These are phyloP conservation scores for Pochonia chlamydosporia DNA, from an alignment of 2,329 filamentous ascomycete species.

Conservation along the genomic window DNA sequence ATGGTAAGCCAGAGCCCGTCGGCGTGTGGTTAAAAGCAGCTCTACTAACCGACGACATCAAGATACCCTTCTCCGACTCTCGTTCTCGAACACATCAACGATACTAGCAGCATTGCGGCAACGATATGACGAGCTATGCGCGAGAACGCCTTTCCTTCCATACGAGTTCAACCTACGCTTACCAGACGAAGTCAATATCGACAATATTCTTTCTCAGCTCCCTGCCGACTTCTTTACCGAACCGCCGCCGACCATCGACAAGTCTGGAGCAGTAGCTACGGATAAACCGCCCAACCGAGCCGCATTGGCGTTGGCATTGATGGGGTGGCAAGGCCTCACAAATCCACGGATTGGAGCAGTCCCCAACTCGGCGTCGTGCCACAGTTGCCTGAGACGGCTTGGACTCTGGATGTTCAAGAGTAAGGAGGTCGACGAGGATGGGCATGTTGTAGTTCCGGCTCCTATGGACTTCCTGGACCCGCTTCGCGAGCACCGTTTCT, in stretches of 20 bases:
- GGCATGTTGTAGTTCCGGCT: slow-evolving; percentile 49
- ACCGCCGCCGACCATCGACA: slow-evolving; percentile 25
- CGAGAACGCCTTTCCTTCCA: slow-evolving; percentile 49
- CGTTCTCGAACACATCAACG: slow-evolving; percentile 54
- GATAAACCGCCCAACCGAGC: slow-evolving; percentile 44
- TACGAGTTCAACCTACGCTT: slow-evolving; percentile 58
- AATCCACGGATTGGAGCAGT: slow-evolving; percentile 51
- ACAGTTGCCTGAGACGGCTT: slow-evolving; percentile 79
- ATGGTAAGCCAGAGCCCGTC: slow-evolving; percentile 46
- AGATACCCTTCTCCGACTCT: slow-evolving; percentile 56
- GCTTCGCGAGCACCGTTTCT: slow-evolving; percentile 69
- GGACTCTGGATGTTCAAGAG: slow-evolving; percentile 92
- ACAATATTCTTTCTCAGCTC: slow-evolving; percentile 43
- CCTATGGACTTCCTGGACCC: slow-evolving; percentile 64
- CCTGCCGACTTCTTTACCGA: slow-evolving; percentile 49
- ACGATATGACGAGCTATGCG: slow-evolving; percentile 60
- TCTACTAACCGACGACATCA: background rate
- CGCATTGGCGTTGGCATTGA: slow-evolving; percentile 63
- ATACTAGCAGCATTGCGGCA: slow-evolving; percentile 53
- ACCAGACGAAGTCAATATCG: slow-evolving; percentile 45
- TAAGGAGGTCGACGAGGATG: slow-evolving; percentile 55
- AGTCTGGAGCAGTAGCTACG: slow-evolving; percentile 17
- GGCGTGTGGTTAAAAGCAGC: background rate
- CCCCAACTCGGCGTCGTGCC: slow-evolving; percentile 71
- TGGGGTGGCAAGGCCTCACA: slow-evolving; percentile 68